A percentile compares a stretch with the other conserved stretches of the same genome.
phyloP scores from a whole-genome alignment of 768 basidiomycete genomes.

The Exidia glandulosa region DNA sequence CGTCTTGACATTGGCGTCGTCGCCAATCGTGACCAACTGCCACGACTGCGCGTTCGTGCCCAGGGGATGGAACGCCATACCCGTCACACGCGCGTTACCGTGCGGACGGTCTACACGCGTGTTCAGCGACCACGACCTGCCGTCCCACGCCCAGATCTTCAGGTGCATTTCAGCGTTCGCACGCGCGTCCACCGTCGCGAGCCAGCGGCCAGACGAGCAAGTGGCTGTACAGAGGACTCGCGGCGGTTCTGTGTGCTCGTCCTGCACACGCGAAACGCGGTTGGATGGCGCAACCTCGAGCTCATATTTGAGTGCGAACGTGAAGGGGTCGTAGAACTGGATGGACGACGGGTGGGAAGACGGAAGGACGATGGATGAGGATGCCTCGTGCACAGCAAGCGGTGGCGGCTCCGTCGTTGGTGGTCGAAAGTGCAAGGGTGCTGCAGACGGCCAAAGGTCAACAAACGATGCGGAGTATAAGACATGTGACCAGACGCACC shows the following conservation, averaged over 20 bases:
- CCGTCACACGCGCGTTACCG: slow-evolving; percentile 48
- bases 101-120: slow-evolving; percentile 88
- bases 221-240: slow-evolving; percentile 62
- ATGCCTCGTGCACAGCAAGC: slow-evolving; percentile 62
- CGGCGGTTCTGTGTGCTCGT: slow-evolving; percentile 62
- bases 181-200: slow-evolving; percentile 81
- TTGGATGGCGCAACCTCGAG: slow-evolving; percentile 92
- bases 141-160: slow-evolving; percentile 87
- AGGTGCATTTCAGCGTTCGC: slow-evolving; percentile 65
- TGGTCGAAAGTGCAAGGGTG: not conserved
- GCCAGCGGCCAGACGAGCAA: slow-evolving; percentile 68
- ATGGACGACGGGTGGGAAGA: slow-evolving; percentile 94
- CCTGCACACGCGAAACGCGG: slow-evolving; percentile 71
- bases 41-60: slow-evolving; percentile 17
- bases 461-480: slow-evolving; percentile 1
- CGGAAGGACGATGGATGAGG: slow-evolving; percentile 73
- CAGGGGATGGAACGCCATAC: slow-evolving; percentile 56
- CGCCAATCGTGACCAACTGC: slow-evolving; percentile 61
- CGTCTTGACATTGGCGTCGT: slow-evolving; percentile 65
- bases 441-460: not conserved
- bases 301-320: slow-evolving; percentile 66
- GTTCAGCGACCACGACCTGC: slow-evolving; percentile 63
- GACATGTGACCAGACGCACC: slow-evolving; percentile 31
- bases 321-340: slow-evolving; percentile 72
- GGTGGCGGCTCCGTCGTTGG: slow-evolving; percentile 38